Percentiles rank a stretch among this genome's conserved stretches.
Conservation (phyloP, 2,329 filamentous ascomycete genomes). For the Blastomyces parvus region DNA sequence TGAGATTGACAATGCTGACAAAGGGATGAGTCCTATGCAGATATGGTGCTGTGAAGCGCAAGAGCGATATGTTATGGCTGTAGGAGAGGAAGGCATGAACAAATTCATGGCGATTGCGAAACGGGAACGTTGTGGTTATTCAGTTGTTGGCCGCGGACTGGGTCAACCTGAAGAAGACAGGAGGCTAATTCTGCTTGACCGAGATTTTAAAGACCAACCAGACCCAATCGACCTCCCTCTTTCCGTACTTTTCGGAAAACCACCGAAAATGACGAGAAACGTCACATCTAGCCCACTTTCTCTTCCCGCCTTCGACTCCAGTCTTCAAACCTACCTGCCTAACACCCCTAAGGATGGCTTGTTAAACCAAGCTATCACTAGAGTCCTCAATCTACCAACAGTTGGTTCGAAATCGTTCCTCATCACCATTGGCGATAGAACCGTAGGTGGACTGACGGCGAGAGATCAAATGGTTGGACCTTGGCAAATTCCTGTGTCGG, state of each 20-base stretch:
- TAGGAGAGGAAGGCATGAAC: slow-evolving; percentile 72
- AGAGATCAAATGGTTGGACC: slow-evolving; percentile 94
- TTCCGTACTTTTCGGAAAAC: slow-evolving; percentile 78
- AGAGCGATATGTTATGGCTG: slow-evolving; percentile 86
- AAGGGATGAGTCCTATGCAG: slow-evolving; percentile 86
- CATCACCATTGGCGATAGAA: slow-evolving; percentile 91
- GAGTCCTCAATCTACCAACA: slow-evolving; percentile 74
- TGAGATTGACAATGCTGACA: slow-evolving; percentile 82
- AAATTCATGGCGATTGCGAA: slow-evolving; percentile 58
- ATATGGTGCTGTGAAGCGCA: slow-evolving; percentile 98
- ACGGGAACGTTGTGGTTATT: slow-evolving; percentile 85
- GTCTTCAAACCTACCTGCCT: slow-evolving; percentile 57
- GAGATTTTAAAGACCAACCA: slow-evolving; percentile 64
- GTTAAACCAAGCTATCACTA: slow-evolving; percentile 61
- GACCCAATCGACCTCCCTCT: slow-evolving; percentile 82
- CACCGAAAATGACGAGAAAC: slow-evolving; percentile 66
- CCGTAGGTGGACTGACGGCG: slow-evolving; percentile 77
- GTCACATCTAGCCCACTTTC: slow-evolving; percentile 60
- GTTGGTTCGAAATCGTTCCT: slow-evolving; percentile 97
- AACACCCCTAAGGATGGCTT: slow-evolving; percentile 43
- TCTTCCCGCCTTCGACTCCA: slow-evolving; percentile 65
- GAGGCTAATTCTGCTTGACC: slow-evolving; percentile 69
- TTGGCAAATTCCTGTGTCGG: slow-evolving; percentile 89
- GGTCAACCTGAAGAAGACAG: slow-evolving; percentile 56
- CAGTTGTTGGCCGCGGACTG: slow-evolving; percentile 72